Base-by-base conservation (phyloP, 2,329 filamentous ascomycete species). In the Scedosporium aurantiacum region DNA sequence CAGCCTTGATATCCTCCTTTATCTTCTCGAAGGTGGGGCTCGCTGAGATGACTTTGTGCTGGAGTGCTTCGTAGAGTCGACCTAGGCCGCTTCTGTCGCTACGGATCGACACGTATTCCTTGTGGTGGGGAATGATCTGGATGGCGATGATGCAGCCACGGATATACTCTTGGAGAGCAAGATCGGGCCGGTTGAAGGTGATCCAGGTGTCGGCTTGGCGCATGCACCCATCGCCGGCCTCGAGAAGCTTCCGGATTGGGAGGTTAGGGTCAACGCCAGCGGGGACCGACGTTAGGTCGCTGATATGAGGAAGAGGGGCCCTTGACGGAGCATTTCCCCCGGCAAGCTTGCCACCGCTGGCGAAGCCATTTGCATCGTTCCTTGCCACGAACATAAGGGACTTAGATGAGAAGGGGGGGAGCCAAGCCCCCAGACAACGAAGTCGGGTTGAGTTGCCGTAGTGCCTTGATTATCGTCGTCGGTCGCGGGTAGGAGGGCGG, bases 101-200 rank as follows among this genome's bases (percentile, higher is more conserved):
- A 66, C 84, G 82, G 62, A 91, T 76, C 59, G 81, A 78, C 28
- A 84, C 82, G 71, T 85, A 95, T 64, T 93, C 89, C 62, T 82
- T 84, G 70, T 96, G 91, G 41, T 79, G 80, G 2, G 90, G 89
- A 27, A 97, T 86, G 50, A 86, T 77, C 61, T 93, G 86, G 58
- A 91, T 80, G 14, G 89, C 82, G 61, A 97, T 88, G 62, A 91
- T 86, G 63, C 83, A 91, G 10, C 92, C 90, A 64, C 87, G 84
- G 62, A 97, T 81, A 69, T 93, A 97, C 64, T 96, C 89, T 65
- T 88, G 83, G 61, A 96, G 87, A 2, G 92, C 92, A 43, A 85
- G 73, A 69, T 94, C 91, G 4, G 86, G 83, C 41, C 85, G 79
- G 27, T 82, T 77, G 73, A 89, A 87, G 63, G 82, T 82, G 63